These are phyloP conservation scores for Cadophora sp. DNA, from an alignment of 2,329 filamentous ascomycete genomes.

Conservation along the genomic window DNA sequence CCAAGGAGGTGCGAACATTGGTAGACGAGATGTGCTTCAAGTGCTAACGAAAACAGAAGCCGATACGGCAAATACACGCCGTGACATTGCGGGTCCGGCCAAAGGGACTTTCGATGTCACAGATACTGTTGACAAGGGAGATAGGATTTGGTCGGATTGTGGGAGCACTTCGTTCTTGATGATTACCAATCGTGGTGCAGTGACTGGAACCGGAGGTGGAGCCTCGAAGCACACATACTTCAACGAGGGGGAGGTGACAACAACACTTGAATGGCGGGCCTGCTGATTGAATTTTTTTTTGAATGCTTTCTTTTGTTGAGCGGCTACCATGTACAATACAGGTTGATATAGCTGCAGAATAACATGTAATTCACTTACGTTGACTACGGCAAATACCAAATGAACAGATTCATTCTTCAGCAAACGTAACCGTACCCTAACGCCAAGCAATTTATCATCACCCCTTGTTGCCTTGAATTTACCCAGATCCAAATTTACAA, in stretches of 20 bases:
- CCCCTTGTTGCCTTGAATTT: too few species aligned
- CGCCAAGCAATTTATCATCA: too few species aligned
- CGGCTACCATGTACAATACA: not conserved
- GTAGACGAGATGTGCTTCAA: too few species aligned
- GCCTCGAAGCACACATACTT: conserved; percentile 10
- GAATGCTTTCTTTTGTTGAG: not conserved
- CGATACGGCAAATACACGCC: not conserved
- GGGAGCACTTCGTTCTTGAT: conserved; percentile 7
- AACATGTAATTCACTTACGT: not conserved
- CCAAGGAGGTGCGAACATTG: not conserved
- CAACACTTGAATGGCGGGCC: conserved; percentile 4
- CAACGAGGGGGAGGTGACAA: conserved; percentile 5
- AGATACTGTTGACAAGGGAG: not conserved
- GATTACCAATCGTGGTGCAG: conserved; percentile 4
- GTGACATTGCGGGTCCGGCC: not conserved
- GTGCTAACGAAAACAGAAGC: not conserved
- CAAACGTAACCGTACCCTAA: too few species aligned
- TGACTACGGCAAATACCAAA: too few species aligned
- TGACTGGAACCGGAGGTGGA: not conserved
- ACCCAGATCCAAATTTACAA: too few species aligned
- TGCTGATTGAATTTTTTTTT: not conserved
- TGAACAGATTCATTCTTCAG: too few species aligned
- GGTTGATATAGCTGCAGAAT: not conserved
- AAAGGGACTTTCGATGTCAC: not conserved
- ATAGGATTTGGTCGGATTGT: conserved; percentile 6